Percentiles rank a stretch among this genome's conserved stretches.
phyloP scores from a whole-genome alignment of 805 yeast species.

The Brettanomyces anomalus region DNA sequence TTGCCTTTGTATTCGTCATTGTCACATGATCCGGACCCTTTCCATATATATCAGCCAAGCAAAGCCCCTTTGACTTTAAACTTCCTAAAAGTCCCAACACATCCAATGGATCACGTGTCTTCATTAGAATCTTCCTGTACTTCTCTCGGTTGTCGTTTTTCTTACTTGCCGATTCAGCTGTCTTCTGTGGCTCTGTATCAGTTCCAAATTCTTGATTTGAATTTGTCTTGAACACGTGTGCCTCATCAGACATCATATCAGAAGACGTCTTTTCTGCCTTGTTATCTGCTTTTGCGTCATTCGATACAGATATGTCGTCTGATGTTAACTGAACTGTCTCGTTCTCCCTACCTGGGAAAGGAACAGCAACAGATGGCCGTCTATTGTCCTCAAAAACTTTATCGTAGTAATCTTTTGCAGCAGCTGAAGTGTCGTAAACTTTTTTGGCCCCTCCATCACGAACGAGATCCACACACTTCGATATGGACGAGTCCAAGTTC shows the following conservation, averaged over 20 bases:
- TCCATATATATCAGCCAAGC: constrained; percentile 9
- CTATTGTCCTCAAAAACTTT: neutral
- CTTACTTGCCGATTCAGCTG: neutral
- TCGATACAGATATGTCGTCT: constrained; percentile 3
- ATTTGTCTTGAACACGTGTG: constrained; percentile 1
- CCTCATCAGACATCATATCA: constrained; percentile 4
- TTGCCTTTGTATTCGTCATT: neutral
- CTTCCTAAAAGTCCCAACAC: constrained; percentile 8
- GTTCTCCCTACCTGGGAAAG: neutral
- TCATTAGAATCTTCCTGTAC: constrained; percentile 3
- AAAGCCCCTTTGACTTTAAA: constrained; percentile 5
- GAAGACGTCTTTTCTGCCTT: constrained; percentile 3
- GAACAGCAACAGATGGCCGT: neutral
- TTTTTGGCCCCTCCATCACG: constrained; percentile 5
- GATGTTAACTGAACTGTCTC: constrained; percentile 7
- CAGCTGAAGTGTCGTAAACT: neutral
- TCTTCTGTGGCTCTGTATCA: neutral
- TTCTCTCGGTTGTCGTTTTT: constrained; percentile 1
- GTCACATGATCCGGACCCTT: constrained; percentile 2
- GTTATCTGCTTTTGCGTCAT: too few species aligned
- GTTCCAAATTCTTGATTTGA: neutral
- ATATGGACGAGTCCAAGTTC: constrained; percentile 61
- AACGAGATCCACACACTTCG: constrained; percentile 38
- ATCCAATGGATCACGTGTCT: constrained; percentile 11
- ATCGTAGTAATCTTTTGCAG: constrained; percentile 2